phyloP scores from a whole-genome alignment of 2,329 filamentous ascomycete genomes.

The Calonectria naviculata region DNA sequence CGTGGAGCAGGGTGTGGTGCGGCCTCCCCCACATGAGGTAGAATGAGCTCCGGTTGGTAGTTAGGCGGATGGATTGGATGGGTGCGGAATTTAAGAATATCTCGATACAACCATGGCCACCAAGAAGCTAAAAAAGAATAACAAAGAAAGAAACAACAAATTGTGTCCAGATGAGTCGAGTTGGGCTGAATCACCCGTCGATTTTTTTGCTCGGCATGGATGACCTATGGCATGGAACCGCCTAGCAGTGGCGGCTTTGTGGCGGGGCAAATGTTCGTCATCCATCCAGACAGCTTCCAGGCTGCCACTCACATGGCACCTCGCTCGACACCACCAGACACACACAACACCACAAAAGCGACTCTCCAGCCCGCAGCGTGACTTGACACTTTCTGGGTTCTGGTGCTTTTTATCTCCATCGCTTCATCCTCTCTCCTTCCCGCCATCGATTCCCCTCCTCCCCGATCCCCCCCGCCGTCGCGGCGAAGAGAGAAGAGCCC shows the following conservation, averaged over 20 bases:
- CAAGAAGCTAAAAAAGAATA: background rate
- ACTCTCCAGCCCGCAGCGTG: background rate
- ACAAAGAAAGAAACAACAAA: no score
- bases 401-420: conserved; percentile 1
- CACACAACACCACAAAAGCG: conserved; percentile 6
- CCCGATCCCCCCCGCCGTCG: background rate
- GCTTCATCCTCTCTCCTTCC: background rate
- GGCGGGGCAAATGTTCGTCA: conserved; percentile 20
- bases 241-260: conserved; percentile 13
- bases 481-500: background rate
- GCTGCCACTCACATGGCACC: conserved; percentile 13
- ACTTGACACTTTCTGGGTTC: background rate
- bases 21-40: background rate
- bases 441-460: background rate
- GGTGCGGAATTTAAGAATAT: background rate
- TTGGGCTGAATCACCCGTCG: background rate
- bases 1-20: background rate
- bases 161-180: no score
- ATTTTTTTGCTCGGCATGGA: background rate
- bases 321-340: conserved; percentile 9
- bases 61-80: background rate
- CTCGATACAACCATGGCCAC: background rate
- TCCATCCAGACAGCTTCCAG: conserved; percentile 16
- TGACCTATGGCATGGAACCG: background rate
- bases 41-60: background rate